phyloP scores from a whole-genome alignment of 169 alveolate species.

The Plasmodium falciparum region DNA sequence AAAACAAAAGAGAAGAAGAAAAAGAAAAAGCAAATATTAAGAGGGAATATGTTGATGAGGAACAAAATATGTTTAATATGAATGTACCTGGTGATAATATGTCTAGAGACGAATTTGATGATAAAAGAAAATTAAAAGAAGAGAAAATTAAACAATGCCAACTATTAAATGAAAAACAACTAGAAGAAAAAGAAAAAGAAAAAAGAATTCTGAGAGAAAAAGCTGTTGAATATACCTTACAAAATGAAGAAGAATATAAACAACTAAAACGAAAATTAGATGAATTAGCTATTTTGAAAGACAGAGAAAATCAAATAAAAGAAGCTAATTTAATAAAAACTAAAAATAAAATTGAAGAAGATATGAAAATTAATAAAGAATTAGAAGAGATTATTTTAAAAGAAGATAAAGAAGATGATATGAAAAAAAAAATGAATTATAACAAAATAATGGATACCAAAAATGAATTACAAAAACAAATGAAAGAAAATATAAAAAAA shows the following conservation, averaged over 20 bases:
- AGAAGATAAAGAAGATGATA: conserved; percentile 48
- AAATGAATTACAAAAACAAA: conserved; percentile 68
- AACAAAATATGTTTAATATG: conserved; percentile 6
- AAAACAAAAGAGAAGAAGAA: conserved; percentile 35
- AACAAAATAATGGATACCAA: conserved; percentile 66
- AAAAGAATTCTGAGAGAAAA: conserved; percentile 39
- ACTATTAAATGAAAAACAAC: conserved; percentile 53
- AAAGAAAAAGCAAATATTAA: conserved; percentile 19
- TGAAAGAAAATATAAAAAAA: conserved; percentile 54
- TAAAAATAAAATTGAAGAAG: conserved; percentile 33
- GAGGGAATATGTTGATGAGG: conserved; percentile 14
- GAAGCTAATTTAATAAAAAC: conserved; percentile 43
- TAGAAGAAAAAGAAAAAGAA: conserved; percentile 59
- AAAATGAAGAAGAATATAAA: conserved; percentile 70
- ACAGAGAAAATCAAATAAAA: conserved; percentile 64
- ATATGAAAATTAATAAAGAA: conserved; percentile 33
- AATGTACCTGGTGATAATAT: not conserved
- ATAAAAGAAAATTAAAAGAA: conserved; percentile 30
- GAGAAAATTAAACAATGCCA: conserved; percentile 31
- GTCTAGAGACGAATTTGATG: conserved; percentile 37
- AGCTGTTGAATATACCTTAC: conserved; percentile 54
- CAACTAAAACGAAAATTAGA: conserved; percentile 57
- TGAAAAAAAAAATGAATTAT: conserved; percentile 31
- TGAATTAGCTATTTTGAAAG: conserved; percentile 53
- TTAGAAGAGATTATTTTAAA: conserved; percentile 31